These are phyloP conservation scores for Phascolomyces articulosus DNA, from an alignment of 371 early-diverging fungal genomes.

Conservation along the genomic window DNA sequence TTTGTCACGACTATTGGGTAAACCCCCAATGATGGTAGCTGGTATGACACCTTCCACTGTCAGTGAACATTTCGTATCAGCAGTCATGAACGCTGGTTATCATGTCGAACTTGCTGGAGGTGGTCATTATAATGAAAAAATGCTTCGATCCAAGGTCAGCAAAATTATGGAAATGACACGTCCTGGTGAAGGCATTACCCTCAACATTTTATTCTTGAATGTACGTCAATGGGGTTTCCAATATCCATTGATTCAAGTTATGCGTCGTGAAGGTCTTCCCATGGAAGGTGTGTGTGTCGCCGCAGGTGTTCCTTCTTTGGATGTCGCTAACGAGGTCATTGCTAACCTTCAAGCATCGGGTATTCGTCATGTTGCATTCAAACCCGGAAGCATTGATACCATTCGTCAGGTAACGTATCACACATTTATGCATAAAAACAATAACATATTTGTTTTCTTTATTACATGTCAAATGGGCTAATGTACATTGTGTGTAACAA, in stretches of 20 bases:
- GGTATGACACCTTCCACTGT: constrained; percentile 92
- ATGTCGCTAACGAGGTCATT: constrained; percentile 90
- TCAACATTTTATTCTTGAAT: constrained; percentile 94
- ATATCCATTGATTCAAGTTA: constrained; percentile 85
- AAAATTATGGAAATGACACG: constrained; percentile 76
- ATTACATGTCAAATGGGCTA: too few relatives aligned
- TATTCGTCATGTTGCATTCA: constrained; percentile 90
- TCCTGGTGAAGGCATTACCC: constrained; percentile 88
- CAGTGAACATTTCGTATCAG: constrained; percentile 76
- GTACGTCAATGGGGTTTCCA: constrained; percentile 97
- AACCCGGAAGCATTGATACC: constrained; percentile 88
- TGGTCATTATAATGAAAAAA: constrained; percentile 89
- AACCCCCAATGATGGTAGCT: constrained; percentile 91
- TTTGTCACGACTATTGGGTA: constrained; percentile 86
- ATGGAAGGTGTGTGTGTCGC: constrained; percentile 91
- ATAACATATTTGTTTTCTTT: too few relatives aligned
- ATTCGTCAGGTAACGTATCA: constrained; percentile 67
- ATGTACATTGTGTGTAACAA: constrained; percentile 6
- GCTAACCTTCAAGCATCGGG: constrained; percentile 77
- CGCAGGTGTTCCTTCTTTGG: constrained; percentile 93
- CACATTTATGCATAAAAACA: not conserved
- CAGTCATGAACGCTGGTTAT: constrained; percentile 93
- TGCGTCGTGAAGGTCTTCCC: constrained; percentile 92
- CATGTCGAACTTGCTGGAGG: constrained; percentile 95
- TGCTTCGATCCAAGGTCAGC: constrained; percentile 82